Evolutionary conservation across 164 flowering plant genomes (phyloP).

Genomic region (Vitis riparia): DNA sequence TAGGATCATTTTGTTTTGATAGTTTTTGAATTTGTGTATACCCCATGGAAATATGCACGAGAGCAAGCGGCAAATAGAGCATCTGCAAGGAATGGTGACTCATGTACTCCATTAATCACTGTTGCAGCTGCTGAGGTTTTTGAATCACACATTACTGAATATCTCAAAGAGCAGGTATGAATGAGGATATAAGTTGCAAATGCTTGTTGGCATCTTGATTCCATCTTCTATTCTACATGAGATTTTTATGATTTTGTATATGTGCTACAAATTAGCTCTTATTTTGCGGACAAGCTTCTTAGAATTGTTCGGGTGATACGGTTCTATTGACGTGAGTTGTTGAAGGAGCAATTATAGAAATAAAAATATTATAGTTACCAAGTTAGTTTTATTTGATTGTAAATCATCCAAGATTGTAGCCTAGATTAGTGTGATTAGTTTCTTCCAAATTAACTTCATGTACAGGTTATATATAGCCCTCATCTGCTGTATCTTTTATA

Average conservation of each 20-base stretch:
- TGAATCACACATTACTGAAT: conserved; percentile 51
- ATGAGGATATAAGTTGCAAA: not conserved
- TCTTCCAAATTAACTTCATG: no score
- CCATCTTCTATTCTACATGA: not conserved
- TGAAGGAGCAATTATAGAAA: no score
- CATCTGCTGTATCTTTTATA: no score
- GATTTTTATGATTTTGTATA: conserved; percentile 1
- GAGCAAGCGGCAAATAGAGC: conserved; percentile 51
- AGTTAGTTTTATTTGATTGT: no score
- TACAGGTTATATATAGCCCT: no score
- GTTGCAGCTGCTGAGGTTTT: conserved; percentile 66
- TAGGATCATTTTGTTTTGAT: conserved; percentile 80
- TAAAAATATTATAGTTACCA: no score
- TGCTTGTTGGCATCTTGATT: conserved; percentile 1
- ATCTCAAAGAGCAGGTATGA: conserved; percentile 68
- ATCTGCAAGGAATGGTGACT: conserved; percentile 39
- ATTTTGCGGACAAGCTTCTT: conserved; percentile 75
- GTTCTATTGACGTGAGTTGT: not conserved
- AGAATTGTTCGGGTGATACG: conserved; percentile 56
- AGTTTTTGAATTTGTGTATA: conserved; percentile 79
- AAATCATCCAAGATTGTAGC: no score
- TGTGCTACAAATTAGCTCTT: conserved; percentile 66
- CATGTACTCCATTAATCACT: conserved; percentile 86
- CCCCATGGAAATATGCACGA: conserved; percentile 85
- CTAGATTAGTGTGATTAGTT: no score